Evolutionary conservation across 768 basidiomycete genomes (phyloP).

Genomic region (Cubamyces sp.): DNA sequence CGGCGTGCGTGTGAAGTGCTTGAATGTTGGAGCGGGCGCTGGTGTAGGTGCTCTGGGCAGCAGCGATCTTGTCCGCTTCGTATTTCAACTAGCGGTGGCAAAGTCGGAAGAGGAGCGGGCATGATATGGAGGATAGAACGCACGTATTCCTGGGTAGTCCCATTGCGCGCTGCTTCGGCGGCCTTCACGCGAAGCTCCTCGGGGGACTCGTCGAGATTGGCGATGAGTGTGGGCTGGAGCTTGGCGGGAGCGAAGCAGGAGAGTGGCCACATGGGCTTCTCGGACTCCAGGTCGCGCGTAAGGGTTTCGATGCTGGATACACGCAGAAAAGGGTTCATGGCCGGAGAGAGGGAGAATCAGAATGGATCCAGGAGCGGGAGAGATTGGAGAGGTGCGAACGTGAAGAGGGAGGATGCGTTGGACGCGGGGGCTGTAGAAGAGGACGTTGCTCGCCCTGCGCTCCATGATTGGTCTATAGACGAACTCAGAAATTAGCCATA

Average conservation of each 20-base stretch:
- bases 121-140: constrained; percentile 33
- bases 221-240: constrained; percentile 65
- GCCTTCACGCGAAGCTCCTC: constrained; percentile 82
- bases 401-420: constrained; percentile 27
- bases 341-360: constrained; percentile 1
- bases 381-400: constrained; percentile 30
- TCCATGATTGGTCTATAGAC: constrained; percentile 31
- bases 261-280: constrained; percentile 80
- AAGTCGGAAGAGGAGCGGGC: neutral
- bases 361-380: constrained; percentile 1
- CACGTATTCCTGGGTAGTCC: constrained; percentile 71
- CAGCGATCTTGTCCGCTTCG: constrained; percentile 57
- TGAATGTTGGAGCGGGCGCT: constrained; percentile 45
- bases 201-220: constrained; percentile 69
- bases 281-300: constrained; percentile 61
- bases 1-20: constrained; percentile 57
- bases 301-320: constrained; percentile 61
- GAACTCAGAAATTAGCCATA: neutral
- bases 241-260: constrained; percentile 82
- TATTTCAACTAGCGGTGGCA: constrained; percentile 49
- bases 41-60: constrained; percentile 49
- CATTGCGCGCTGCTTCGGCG: constrained; percentile 53
- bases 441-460: constrained; percentile 4
- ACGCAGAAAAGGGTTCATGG: neutral
- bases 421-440: constrained; percentile 14